Base-by-base conservation (phyloP, 1,284 basidiomycete genomes). In the Irpex rosettiformis region DNA sequence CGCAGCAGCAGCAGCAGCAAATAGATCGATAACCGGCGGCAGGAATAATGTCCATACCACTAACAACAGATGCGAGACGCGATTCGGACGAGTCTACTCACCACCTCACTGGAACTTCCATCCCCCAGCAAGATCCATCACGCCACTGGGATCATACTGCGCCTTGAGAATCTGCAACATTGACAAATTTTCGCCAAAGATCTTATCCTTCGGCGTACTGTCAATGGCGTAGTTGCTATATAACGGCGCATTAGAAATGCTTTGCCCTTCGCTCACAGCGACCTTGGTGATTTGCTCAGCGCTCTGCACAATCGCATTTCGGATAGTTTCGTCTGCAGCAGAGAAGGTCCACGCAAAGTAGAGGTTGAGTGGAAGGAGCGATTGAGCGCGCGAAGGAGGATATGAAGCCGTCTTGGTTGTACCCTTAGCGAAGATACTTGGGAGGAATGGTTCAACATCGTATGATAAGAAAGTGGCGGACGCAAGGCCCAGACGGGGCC, bases 101-200 rank as follows among this genome's bases (percentile, higher is more conserved):
- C 4, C 43, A 3, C 43, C 18, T 45, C 5, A 45, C 43, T 45
- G 43, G 48, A 27, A 27, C 65, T 74, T 75, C 66, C 68, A 84
- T 3, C 84, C 84, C 4, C 83, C 84, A 13, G 82, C 74, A n/a
- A 84, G 77, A 11, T 71, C 75, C 83, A 86, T 86, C 25, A 85
- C 72, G 59, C 80, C 75, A 5, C 66, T 55, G 0, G 81, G 82
- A 60, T 86, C 84, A 56, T 79, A 73, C 54, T 58, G 58, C 8
- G 62, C 66, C 67, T 79, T 82, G 22, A 84, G 68, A 6, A 55
- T 62, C 55, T 68, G 61, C 62, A 86, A 61, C 48, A 62, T 67
- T 4, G 66, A 64, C 8, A 84, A 52, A 62, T 83, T 83, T 18
- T 56, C 66, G 3, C 83, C 83, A 61, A 82, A 84, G 13, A 86